These are phyloP conservation scores for Gelatoporia subvermispora DNA, from an alignment of 768 basidiomycete species.

Conservation along the genomic window DNA sequence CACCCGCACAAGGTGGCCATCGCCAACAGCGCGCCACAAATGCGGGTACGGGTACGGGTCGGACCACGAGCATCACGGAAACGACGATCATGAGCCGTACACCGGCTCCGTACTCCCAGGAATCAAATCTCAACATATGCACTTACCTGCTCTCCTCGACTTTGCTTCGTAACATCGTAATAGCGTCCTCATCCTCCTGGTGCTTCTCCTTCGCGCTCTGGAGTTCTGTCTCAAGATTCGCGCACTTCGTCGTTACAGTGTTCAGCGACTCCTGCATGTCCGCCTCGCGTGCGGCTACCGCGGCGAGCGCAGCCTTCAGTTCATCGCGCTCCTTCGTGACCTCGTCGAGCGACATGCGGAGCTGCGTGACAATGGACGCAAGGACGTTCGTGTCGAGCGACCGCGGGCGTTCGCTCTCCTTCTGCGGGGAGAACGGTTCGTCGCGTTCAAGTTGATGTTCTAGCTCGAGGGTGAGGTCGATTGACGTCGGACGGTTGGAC, in stretches of 20 bases:
- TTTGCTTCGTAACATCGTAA: constrained; percentile 70
- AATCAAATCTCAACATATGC: neutral
- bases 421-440: constrained; percentile 38
- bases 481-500: constrained; percentile 41
- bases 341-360: constrained; percentile 60
- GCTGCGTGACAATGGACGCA: constrained; percentile 68
- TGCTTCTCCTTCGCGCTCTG: constrained; percentile 34
- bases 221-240: constrained; percentile 52
- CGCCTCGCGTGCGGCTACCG: constrained; percentile 49
- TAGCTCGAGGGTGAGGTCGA: constrained; percentile 76
- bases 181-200: constrained; percentile 74
- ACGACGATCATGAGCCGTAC: no score
- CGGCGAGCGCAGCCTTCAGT: constrained; percentile 46
- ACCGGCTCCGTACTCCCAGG: no score
- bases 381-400: constrained; percentile 73
- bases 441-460: constrained; percentile 72
- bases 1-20: no score
- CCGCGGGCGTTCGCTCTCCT: constrained; percentile 29
- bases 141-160: constrained; percentile 82
- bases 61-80: no score
- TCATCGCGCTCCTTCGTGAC: constrained; percentile 71
- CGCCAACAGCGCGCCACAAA: no score
- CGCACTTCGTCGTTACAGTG: constrained; percentile 62
- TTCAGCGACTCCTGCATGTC: constrained; percentile 59
- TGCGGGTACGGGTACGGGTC: no score